phyloP scores from a whole-genome alignment of 2,329 filamentous ascomycete species.

The Stagonosporopsis cucurbitacearum region DNA sequence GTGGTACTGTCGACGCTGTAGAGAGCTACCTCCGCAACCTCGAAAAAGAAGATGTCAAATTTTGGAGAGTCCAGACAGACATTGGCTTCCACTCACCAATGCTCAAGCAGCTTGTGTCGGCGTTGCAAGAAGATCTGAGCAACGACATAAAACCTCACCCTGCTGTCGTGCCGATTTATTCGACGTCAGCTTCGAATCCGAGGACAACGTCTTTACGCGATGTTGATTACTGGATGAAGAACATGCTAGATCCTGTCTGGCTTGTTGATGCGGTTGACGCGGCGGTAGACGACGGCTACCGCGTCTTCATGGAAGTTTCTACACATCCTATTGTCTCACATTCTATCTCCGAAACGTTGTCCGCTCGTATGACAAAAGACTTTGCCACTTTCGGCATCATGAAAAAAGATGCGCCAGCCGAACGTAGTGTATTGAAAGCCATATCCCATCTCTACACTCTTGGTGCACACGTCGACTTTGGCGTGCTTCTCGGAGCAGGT shows the following conservation, averaged over 20 bases:
- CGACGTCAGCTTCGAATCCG: conserved; percentile 42
- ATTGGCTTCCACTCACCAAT: conserved; percentile 53
- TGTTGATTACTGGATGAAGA: conserved; percentile 49
- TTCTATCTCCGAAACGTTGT: conserved; percentile 51
- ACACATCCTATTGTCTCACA: conserved; percentile 52
- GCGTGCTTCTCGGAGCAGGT: conserved; percentile 5
- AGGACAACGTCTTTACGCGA: conserved; percentile 33
- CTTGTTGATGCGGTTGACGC: conserved; percentile 47
- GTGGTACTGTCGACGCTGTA: conserved; percentile 34
- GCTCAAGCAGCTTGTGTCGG: conserved; percentile 39
- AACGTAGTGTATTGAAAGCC: conserved; percentile 35
- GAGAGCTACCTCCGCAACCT: conserved; percentile 25
- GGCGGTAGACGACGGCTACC: conserved; percentile 48
- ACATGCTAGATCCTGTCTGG: conserved; percentile 50
- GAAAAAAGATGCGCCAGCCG: conserved; percentile 33
- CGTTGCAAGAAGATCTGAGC: conserved; percentile 30
- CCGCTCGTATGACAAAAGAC: conserved; percentile 42
- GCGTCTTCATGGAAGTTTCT: conserved; percentile 53
- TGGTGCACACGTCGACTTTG: conserved; percentile 40
- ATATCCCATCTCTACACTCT: conserved; percentile 40
- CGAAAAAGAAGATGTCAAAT: conserved; percentile 37
- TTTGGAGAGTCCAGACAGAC: conserved; percentile 49
- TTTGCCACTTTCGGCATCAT: conserved; percentile 44
- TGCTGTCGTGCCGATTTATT: conserved; percentile 45
- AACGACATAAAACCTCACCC: conserved; percentile 19